Evolutionary conservation across 2,329 filamentous ascomycete genomes (phyloP).

Genomic region (Venturia oleaginea): DNA sequence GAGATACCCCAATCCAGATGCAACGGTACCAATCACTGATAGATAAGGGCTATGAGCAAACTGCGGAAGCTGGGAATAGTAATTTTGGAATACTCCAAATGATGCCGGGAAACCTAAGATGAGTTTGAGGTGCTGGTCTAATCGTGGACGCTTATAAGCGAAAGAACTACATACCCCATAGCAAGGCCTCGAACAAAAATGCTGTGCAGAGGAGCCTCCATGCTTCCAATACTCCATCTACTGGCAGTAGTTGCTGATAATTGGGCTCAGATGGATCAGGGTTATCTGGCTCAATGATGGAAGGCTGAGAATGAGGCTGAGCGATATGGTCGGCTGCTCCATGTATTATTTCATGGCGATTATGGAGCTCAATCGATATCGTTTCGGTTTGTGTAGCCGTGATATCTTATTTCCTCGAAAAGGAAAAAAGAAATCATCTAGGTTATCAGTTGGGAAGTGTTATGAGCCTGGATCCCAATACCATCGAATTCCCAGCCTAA

Average conservation of each 20-base stretch:
- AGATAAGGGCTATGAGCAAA: conserved; percentile 36
- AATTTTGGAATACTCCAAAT: conserved; percentile 63
- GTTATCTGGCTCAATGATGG: background rate
- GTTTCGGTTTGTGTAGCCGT: too few relatives aligned
- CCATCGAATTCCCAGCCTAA: too few relatives aligned
- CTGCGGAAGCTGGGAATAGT: conserved; percentile 52
- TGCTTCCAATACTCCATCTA: conserved; percentile 41
- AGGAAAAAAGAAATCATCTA: too few relatives aligned
- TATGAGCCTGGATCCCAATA: too few relatives aligned
- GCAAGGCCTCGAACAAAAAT: conserved; percentile 44
- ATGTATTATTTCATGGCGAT: too few relatives aligned
- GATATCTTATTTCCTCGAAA: too few relatives aligned
- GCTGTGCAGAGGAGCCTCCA: conserved; percentile 43
- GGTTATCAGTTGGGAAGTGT: too few relatives aligned
- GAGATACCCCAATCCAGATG: conserved; percentile 10
- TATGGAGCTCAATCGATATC: too few relatives aligned
- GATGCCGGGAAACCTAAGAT: conserved; percentile 49
- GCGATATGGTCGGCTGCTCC: too few relatives aligned
- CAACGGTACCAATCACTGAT: conserved; percentile 12
- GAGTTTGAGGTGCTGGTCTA: background rate
- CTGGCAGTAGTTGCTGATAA: background rate
- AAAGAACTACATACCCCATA: conserved; percentile 34
- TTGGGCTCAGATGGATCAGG: background rate
- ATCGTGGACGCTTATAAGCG: background rate
- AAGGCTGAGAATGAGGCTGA: background rate